These are phyloP conservation scores for Paramyrothecium sp. DNA, from an alignment of 2,329 filamentous ascomycete genomes.

Conservation along the genomic window DNA sequence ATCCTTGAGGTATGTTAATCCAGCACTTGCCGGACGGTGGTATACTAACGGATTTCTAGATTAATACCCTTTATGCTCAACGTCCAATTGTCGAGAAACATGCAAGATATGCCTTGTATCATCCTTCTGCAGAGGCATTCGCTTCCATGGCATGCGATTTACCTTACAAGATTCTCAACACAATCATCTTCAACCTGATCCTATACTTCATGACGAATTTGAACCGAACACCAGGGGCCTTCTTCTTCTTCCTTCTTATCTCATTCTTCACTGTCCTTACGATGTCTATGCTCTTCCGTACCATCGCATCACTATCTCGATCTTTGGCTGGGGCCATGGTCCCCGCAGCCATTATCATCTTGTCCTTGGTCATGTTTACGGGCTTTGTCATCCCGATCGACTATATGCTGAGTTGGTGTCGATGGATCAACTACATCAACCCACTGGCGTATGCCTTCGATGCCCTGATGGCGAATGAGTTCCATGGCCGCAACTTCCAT, in stretches of 20 bases:
- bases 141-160: conserved; percentile 36
- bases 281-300: conserved; percentile 60
- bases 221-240: conserved; percentile 37
- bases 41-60: conserved; percentile 17
- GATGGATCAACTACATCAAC: conserved; percentile 66
- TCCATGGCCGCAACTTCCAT: conserved; percentile 20
- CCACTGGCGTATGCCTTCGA: conserved; percentile 61
- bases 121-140: conserved; percentile 26
- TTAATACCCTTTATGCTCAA: conserved; percentile 29
- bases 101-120: conserved; percentile 30
- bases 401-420: conserved; percentile 59
- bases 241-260: conserved; percentile 43
- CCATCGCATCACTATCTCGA: conserved; percentile 37
- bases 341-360: conserved; percentile 31
- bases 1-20: conserved; percentile 11
- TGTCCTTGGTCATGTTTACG: conserved; percentile 33
- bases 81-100: conserved; percentile 33
- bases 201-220: conserved; percentile 47
- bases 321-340: conserved; percentile 44
- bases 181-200: conserved; percentile 38
- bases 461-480: not conserved
- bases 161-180: conserved; percentile 34
- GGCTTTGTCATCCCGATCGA: conserved; percentile 43
- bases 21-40: no score
- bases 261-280: conserved; percentile 51